These are phyloP conservation scores for Yamadazyma kanchanaburiensis DNA, from an alignment of 1,139 yeast species.

Conservation along the genomic window DNA sequence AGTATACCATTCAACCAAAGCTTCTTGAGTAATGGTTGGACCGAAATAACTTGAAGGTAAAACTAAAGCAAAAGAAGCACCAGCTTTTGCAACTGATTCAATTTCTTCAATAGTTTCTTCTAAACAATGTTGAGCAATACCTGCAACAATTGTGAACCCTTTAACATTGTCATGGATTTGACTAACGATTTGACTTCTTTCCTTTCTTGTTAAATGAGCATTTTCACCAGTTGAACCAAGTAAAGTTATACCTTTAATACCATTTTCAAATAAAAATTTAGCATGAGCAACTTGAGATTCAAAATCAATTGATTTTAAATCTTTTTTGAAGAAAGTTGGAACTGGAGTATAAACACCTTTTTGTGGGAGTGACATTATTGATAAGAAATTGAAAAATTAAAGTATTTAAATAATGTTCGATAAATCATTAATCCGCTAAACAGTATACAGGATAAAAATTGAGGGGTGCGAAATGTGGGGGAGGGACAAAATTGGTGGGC, in stretches of 20 bases:
- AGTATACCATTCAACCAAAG: slow-evolving; percentile 40
- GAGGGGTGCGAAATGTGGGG: no score
- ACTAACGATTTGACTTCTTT: slow-evolving; percentile 30
- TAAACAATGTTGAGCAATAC: slow-evolving; percentile 40
- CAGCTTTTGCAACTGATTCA: slow-evolving; percentile 31
- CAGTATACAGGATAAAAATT: no score
- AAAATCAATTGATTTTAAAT: slow-evolving; percentile 25
- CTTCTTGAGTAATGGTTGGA: slow-evolving; percentile 34
- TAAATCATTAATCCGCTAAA: no score
- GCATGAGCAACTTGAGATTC: slow-evolving; percentile 35
- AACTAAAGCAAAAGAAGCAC: slow-evolving; percentile 44
- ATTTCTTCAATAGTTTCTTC: slow-evolving; percentile 39
- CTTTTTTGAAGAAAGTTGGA: slow-evolving; percentile 34
- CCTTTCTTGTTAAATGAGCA: slow-evolving; percentile 40
- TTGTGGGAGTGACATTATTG: slow-evolving; percentile 7
- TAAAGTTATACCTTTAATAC: slow-evolving; percentile 31
- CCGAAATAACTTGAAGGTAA: slow-evolving; percentile 49
- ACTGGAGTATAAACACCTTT: slow-evolving; percentile 33
- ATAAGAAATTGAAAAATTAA: no score
- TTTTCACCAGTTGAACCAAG: slow-evolving; percentile 47
- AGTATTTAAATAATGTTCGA: no score
- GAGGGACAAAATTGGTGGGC: no score
- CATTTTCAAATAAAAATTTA: slow-evolving; percentile 23
- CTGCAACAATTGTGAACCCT: slow-evolving; percentile 39
- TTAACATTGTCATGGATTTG: slow-evolving; percentile 34